phyloP scores from a whole-genome alignment of 1,284 basidiomycete species.

The Trametes polyzona region DNA sequence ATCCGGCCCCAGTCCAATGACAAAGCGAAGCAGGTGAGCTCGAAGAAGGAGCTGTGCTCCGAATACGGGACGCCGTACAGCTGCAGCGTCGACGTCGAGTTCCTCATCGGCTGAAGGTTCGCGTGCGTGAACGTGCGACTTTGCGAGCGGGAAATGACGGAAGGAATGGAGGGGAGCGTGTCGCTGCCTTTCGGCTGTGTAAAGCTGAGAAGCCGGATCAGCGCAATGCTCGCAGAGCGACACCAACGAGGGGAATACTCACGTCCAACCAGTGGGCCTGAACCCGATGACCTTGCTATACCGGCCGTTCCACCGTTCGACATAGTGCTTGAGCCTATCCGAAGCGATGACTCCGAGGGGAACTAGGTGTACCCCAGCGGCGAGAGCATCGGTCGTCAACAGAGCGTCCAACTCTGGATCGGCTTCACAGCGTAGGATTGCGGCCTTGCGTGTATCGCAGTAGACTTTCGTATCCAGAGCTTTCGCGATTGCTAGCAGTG shows the following conservation, averaged over 20 bases:
- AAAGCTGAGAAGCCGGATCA: constrained; percentile 51
- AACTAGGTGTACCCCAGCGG: constrained; percentile 86
- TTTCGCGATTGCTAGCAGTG: constrained; percentile 74
- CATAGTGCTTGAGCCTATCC: constrained; percentile 80
- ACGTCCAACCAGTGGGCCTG: constrained; percentile 95
- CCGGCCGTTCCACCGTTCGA: constrained; percentile 73
- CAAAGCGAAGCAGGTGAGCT: constrained; percentile 92
- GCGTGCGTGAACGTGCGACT: constrained; percentile 67
- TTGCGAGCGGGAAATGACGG: constrained; percentile 71
- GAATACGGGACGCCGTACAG: constrained; percentile 94
- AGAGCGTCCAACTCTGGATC: constrained; percentile 84
- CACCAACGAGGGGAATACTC: constrained; percentile 34
- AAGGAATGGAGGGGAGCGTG: constrained; percentile 61
- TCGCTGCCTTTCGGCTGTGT: constrained; percentile 71
- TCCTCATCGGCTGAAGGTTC: constrained; percentile 72
- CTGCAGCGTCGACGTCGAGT: constrained; percentile 70
- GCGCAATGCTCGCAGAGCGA: neutral
- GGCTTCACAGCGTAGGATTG: constrained; percentile 79
- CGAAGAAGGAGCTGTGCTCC: constrained; percentile 94
- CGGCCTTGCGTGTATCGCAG: constrained; percentile 83
- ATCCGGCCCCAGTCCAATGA: constrained; percentile 82
- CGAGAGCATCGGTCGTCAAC: constrained; percentile 77
- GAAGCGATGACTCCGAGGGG: constrained; percentile 80
- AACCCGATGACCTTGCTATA: constrained; percentile 84
- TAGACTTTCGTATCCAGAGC: constrained; percentile 87